Evolutionary conservation across 1,284 basidiomycete genomes (phyloP).

Genomic region (Ceratobasidium theobromae): DNA sequence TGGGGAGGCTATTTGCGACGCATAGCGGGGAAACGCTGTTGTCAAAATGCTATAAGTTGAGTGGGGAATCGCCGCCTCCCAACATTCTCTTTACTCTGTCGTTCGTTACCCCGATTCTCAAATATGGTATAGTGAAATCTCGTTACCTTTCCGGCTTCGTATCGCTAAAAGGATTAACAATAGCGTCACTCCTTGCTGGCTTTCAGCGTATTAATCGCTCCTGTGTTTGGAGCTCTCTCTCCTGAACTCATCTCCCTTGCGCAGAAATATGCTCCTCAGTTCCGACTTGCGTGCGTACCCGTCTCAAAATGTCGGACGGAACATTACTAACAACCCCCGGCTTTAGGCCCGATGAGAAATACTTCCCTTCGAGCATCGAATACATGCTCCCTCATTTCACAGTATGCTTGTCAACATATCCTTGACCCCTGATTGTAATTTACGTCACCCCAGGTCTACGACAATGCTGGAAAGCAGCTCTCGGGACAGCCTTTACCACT

Average conservation of each 20-base stretch:
- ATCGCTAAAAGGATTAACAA: background rate
- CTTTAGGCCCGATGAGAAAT: conserved; percentile 16
- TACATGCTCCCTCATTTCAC: conserved; percentile 27
- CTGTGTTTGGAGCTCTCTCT: conserved; percentile 1
- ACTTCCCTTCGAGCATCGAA: conserved; percentile 28
- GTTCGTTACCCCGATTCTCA: background rate
- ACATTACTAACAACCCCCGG: background rate
- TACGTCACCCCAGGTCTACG: conserved; percentile 2
- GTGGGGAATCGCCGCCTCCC: background rate
- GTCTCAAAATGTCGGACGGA: background rate
- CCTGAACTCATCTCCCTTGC: conserved; percentile 10
- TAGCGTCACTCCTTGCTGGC: background rate
- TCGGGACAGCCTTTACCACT: conserved; percentile 4
- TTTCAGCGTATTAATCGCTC: background rate
- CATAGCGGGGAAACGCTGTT: background rate
- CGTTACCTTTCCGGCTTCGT: no score
- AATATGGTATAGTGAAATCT: background rate
- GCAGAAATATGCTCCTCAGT: conserved; percentile 31
- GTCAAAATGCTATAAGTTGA: background rate
- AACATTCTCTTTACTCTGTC: background rate
- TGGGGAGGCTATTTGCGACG: background rate
- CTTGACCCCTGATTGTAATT: no score
- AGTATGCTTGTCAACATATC: background rate
- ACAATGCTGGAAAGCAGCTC: background rate
- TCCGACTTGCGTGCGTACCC: conserved; percentile 21